Base-by-base conservation (phyloP, 2,329 filamentous ascomycete species). In the Pyrenochaeta sp. region DNA sequence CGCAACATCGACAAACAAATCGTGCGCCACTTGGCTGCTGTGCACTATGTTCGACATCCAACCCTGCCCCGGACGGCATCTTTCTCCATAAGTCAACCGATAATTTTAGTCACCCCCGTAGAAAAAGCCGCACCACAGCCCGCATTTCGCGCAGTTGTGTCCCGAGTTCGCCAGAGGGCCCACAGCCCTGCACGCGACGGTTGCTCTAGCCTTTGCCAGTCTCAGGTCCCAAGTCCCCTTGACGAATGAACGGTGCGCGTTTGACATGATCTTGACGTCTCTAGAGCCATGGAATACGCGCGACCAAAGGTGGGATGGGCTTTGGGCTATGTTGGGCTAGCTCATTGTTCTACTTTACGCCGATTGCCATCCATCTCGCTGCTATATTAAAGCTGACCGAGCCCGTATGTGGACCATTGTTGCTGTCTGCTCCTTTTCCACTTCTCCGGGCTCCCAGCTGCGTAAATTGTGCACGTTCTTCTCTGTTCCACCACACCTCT, bases 321-420 rank as follows among this genome's bases (percentile, higher is more conserved):
- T 58, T 65, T 72, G 66, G 65, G 66, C 71, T 68, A 59, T 64
- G 60, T 59, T 70, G 68, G 62, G 62, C 68, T 72, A 72, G 68
- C 58, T 67, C 65, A 59, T 65, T 65, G 62, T 61, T 61, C 24
- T 71, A 68, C 67, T 71, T 70, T 75, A 67, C 65, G 59, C 69
- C 73, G 65, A 69, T 65, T 67, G 61, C 67, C 59, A 30, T 72
- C 72, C 68, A 69, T 71, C 60, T 69, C 66, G 69, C 66, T 66
- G 57, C 52, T 75, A 76, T 76, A 76, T 76, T 77, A 77, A 76
- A 67, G 69, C 73, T 76, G 72, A 68, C 72, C 71, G 64, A 67
- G 58, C 61, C 71, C 67, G 58, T 62, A 56, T 56, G 48, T 58
- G 57, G 40, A 52, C 25, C 50, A 4, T 43, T 53, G 32, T 52